Evolutionary conservation across 495 filamentous ascomycete species (phyloP).

Genomic region (Neurospora sp.): DNA sequence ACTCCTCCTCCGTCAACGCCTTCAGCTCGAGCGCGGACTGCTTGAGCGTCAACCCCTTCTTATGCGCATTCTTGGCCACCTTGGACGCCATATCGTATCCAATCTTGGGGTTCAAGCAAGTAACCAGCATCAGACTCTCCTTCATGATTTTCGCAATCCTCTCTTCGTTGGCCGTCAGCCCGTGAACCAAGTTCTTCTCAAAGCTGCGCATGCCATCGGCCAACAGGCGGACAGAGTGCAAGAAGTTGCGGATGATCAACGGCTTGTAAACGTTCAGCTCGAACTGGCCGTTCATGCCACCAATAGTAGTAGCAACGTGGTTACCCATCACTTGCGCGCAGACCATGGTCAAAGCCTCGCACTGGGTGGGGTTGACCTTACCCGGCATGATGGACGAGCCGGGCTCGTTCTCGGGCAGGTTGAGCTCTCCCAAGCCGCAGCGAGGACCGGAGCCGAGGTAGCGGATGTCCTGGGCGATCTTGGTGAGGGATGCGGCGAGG

Average conservation of each 20-base stretch:
- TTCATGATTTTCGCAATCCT: conserved; percentile 80
- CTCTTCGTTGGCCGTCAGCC: conserved; percentile 85
- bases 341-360: conserved; percentile 95
- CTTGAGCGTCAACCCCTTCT: conserved; percentile 92
- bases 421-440: conserved; percentile 88
- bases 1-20: conserved; percentile 82
- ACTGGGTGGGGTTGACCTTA: conserved; percentile 98
- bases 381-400: conserved; percentile 97
- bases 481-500: conserved; percentile 83
- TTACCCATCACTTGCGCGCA: conserved; percentile 98
- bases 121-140: conserved; percentile 93
- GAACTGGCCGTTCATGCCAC: conserved; percentile 96
- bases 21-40: conserved; percentile 89
- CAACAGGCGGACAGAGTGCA: conserved; percentile 81
- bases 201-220: conserved; percentile 91
- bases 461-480: conserved; percentile 96
- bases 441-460: conserved; percentile 94
- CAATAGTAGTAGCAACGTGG: conserved; percentile 80
- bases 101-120: conserved; percentile 96
- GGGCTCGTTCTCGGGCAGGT: conserved; percentile 94
- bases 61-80: conserved; percentile 98
- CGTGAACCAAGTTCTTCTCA: conserved; percentile 82
- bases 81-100: conserved; percentile 97
- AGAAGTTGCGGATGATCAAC: conserved; percentile 83
- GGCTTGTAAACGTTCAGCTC: conserved; percentile 99